Conservation (phyloP, 306 rosid species). For the Quercus agrifolia region DNA sequence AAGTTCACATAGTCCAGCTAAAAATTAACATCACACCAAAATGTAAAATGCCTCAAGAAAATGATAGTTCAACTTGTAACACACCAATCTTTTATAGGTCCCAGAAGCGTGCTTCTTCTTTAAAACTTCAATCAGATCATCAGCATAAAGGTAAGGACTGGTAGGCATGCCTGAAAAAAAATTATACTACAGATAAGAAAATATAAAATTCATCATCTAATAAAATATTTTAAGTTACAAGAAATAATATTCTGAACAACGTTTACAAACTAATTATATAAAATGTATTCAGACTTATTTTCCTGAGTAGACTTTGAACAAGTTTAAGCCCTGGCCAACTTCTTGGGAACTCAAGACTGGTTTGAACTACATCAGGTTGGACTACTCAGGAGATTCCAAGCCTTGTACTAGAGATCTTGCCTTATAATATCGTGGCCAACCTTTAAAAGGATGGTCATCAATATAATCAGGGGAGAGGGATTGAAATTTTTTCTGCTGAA, state of each 20-base stretch:
- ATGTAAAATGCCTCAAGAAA: conserved; percentile 7
- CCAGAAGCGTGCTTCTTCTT: conserved; percentile 79
- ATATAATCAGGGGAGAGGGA: neutral
- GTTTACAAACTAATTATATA: neutral
- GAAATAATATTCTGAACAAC: neutral
- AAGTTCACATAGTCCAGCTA: conserved; percentile 12
- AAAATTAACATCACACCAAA: neutral
- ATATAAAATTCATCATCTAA: neutral
- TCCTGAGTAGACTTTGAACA: neutral
- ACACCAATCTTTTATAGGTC: conserved; percentile 71
- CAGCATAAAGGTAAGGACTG: conserved; percentile 60
- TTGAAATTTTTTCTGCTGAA: neutral
- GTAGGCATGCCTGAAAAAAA: conserved; percentile 73
- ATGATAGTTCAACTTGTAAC: conserved; percentile 21
- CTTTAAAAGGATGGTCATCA: neutral
- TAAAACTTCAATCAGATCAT: conserved; percentile 60
- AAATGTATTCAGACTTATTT: neutral
- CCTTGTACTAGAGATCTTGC: neutral
- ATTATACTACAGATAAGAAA: neutral
- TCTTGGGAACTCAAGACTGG: neutral
- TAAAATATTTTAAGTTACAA: neutral
- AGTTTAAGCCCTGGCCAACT: neutral
- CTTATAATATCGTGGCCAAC: neutral
- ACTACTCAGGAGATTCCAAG: neutral
- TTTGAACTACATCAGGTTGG: neutral